Base-by-base conservation (phyloP, 345 rosid genomes). In the Trapa bicornis region DNA sequence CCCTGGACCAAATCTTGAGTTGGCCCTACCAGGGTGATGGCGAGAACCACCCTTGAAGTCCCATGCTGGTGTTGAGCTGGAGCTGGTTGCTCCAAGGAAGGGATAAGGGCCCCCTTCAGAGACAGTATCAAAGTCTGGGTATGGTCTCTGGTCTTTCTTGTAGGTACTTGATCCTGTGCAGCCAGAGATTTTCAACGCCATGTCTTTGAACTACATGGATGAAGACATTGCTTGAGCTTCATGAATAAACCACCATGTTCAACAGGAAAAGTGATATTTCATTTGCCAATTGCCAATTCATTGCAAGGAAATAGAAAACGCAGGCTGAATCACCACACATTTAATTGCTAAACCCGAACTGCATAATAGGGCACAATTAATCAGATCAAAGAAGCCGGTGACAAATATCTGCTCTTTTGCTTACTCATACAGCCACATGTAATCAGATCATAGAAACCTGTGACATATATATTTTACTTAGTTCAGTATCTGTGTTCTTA, bases 61-160 rank as follows among this genome's bases (percentile, higher is more conserved):
- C 98, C 98, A 93, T 53, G 96, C 97, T 17, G 98, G 97, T 2
- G 98, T 93, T 14, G 97, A 90, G 71, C 86, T 83, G 0, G 96
- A 78, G 75, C 96, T 92, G 66, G 86, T 94, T 4, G 83, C 94
- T 66, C 79, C 85, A 37, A 76, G 73, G 74, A 82, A 92, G 29
- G 89, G 89, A 61, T 85, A 90, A 0, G 95, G 95, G 72, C 75
- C 86, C 16, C 92, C 94, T 76, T 88, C 96, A 32, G 93, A 91
- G 74, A 85, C 85, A 6, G 82, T 72, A 69, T 91, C 96, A 13
- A 76, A 87, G 74, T 93, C 97, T 0, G 96, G 88, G 60, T 81
- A 88, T 0, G 86, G 68, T 47, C 85, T 71, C 1, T 78, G 78
- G 7, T 85, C 96, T 80, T 78, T 86, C 83, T 82, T 89, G 78